Evolutionary conservation across 192 early-diverging fungal species (phyloP).

Genomic region (Mortierella hygrophila): DNA sequence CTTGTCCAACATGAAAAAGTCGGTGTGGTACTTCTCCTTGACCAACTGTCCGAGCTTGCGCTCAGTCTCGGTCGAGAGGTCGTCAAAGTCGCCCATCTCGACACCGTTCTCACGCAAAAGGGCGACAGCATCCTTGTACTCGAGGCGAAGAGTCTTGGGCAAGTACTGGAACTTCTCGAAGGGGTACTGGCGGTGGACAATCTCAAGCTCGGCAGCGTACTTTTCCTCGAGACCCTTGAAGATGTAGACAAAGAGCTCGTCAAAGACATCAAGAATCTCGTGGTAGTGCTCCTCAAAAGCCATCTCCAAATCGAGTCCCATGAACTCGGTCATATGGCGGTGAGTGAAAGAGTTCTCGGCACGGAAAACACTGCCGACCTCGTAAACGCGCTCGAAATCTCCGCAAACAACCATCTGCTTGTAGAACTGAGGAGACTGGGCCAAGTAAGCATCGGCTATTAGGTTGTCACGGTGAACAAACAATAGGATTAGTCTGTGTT

Average conservation of each 20-base stretch:
- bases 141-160: conserved; percentile 84
- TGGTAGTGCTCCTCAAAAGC: conserved; percentile 99
- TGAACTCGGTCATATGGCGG: conserved; percentile 99
- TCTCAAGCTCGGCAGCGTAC: conserved; percentile 86
- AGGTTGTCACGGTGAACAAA: not conserved
- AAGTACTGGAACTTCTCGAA: conserved; percentile 91
- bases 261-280: conserved; percentile 95
- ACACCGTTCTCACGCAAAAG: conserved; percentile 90
- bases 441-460: conserved; percentile 86
- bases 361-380: conserved; percentile 96
- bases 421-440: conserved; percentile 99
- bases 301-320: conserved; percentile 99
- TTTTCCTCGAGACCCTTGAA: conserved; percentile 90
- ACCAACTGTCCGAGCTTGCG: conserved; percentile 88
- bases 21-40: conserved; percentile 93
- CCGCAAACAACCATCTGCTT: conserved; percentile 99
- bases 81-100: conserved; percentile 94
- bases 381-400: conserved; percentile 98
- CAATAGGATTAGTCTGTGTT: not conserved
- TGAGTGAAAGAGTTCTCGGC: conserved; percentile 98
- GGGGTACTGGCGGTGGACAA: conserved; percentile 91
- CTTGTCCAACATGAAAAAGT: conserved; percentile 99
- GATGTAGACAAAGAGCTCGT: conserved; percentile 92
- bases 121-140: conserved; percentile 91
- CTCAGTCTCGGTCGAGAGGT: conserved; percentile 93